phyloP scores from a whole-genome alignment of 305 asterid genomes.

The Rubia balearica region DNA sequence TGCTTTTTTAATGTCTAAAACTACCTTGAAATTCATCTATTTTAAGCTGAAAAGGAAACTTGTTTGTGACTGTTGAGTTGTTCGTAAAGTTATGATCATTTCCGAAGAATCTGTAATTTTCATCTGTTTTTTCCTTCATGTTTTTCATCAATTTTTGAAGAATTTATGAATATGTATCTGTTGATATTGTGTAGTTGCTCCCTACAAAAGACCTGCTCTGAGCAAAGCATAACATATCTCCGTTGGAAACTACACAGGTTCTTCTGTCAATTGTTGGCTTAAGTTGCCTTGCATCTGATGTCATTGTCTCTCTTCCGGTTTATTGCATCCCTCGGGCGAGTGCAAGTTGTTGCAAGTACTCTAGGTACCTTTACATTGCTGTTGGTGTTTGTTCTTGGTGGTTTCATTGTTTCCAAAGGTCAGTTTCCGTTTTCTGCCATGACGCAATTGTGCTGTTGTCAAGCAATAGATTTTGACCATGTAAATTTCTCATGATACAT shows the following conservation, averaged over 20 bases:
- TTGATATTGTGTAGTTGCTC: slow-evolving; percentile 56
- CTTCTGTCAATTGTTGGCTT: slow-evolving; percentile 72
- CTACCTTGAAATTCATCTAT: too few relatives aligned
- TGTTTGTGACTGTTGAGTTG: too few relatives aligned
- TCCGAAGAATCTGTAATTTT: slow-evolving; percentile 73
- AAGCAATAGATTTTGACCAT: background rate
- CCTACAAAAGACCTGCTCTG: slow-evolving; percentile 94
- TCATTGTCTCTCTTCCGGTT: slow-evolving; percentile 81
- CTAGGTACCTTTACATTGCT: slow-evolving; percentile 71
- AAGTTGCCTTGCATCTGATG: slow-evolving; percentile 78
- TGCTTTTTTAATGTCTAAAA: too few relatives aligned
- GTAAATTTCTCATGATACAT: background rate
- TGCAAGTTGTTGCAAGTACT: slow-evolving; percentile 74
- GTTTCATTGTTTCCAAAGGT: slow-evolving; percentile 86
- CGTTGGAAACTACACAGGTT: slow-evolving; percentile 42
- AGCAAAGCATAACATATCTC: slow-evolving; percentile 38
- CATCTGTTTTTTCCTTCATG: background rate
- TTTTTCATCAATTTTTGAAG: background rate
- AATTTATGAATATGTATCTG: background rate
- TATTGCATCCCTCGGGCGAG: slow-evolving; percentile 72
- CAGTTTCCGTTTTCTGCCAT: slow-evolving; percentile 16
- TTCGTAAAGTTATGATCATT: slow-evolving; percentile 29
- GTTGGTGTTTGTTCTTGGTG: slow-evolving; percentile 84
- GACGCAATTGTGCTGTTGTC: slow-evolving; percentile 3
- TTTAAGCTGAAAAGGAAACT: too few relatives aligned